A percentile compares a stretch with the other conserved stretches of the same genome.
Evolutionary conservation across 164 flowering plant species (phyloP).

Genomic region (Sedum album): DNA sequence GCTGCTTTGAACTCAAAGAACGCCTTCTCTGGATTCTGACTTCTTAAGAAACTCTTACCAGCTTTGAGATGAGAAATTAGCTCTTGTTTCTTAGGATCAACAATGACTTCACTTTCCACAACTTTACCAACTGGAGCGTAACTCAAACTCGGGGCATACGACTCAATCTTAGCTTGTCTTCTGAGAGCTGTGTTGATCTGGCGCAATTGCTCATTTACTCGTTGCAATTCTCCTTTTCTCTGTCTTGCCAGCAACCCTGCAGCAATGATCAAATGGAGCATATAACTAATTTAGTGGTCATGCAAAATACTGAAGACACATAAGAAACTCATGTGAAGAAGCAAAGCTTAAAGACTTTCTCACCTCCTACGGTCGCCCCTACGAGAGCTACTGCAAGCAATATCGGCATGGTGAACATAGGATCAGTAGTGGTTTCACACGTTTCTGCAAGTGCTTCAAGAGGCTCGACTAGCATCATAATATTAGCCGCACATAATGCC

Average conservation of each 20-base stretch:
- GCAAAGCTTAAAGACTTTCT: background rate
- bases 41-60: constrained; percentile 81
- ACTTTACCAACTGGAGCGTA: constrained; percentile 77
- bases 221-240: constrained; percentile 62
- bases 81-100: constrained; percentile 72
- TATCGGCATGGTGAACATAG: constrained; percentile 2
- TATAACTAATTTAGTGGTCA: background rate
- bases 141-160: constrained; percentile 87
- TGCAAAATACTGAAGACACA: background rate
- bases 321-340: background rate
- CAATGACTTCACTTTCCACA: constrained; percentile 66
- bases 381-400: background rate
- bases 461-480: background rate
- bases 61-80: constrained; percentile 52
- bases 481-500: background rate
- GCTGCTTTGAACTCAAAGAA: constrained; percentile 61
- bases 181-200: constrained; percentile 88
- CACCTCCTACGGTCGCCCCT: constrained; percentile 14
- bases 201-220: constrained; percentile 79
- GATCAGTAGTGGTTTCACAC: background rate
- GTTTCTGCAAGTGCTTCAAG: background rate
- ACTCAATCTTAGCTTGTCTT: constrained; percentile 96
- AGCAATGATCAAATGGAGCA: background rate
- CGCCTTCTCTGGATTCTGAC: constrained; percentile 73
- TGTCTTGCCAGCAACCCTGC: constrained; percentile 90